Evolutionary conservation across 345 rosid species (phyloP).

Genomic region (Eucalyptus cladocalyx): DNA sequence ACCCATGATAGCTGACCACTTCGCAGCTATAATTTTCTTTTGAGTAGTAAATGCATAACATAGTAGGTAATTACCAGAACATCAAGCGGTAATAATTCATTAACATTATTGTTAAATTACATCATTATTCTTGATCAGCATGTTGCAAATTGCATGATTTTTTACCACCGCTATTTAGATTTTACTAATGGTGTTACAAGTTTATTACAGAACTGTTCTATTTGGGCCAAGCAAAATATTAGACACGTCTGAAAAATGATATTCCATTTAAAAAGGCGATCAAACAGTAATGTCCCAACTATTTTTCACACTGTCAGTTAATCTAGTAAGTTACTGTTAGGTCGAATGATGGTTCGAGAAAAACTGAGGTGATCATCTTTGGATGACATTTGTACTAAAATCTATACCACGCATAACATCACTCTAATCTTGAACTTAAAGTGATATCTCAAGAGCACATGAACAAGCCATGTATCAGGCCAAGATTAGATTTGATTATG

Average conservation of each 20-base stretch:
- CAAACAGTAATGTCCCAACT: not conserved
- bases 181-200: not conserved
- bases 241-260: not conserved
- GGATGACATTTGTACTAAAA: not conserved
- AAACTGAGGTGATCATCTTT: not conserved
- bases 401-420: not conserved
- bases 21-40: not conserved
- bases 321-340: not conserved
- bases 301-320: not conserved
- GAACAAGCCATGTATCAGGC: not conserved
- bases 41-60: not conserved
- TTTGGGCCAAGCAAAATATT: not conserved
- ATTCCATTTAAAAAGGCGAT: not conserved
- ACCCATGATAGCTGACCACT: too few species aligned
- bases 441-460: not conserved
- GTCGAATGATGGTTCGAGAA: not conserved
- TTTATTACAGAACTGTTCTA: not conserved
- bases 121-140: not conserved
- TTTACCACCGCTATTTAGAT: not conserved
- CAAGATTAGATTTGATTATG: not conserved
- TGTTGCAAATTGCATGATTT: not conserved
- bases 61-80: not conserved
- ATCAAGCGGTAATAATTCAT: not conserved
- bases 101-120: not conserved
- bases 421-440: not conserved